These are phyloP conservation scores for Xylaria sp. DNA, from an alignment of 2,329 filamentous ascomycete species.

Conservation along the genomic window DNA sequence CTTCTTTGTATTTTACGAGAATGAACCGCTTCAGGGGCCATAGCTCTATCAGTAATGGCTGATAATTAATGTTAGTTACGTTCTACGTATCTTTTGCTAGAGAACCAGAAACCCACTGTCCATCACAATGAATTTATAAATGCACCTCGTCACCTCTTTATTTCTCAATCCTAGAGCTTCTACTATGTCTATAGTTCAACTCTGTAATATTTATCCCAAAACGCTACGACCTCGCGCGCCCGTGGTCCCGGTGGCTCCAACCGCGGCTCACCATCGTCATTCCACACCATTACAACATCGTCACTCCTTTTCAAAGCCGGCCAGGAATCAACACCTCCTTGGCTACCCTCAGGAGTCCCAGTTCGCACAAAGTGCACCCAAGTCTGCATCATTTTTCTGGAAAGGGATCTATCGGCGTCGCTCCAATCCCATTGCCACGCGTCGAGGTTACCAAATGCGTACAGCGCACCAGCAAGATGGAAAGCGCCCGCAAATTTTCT, in stretches of 20 bases:
- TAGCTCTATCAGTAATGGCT: neutral
- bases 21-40: constrained; percentile 24
- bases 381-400: constrained; percentile 23
- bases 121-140: neutral
- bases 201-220: constrained; percentile 33
- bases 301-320: constrained; percentile 7
- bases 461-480: constrained; percentile 32
- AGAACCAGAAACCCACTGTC: neutral
- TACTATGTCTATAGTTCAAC: constrained; percentile 7
- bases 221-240: constrained; percentile 11
- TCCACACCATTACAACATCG: constrained; percentile 26
- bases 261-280: constrained; percentile 6
- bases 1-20: constrained; percentile 37
- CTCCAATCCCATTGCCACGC: constrained; percentile 34
- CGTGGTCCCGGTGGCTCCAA: neutral
- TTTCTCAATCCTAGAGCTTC: neutral
- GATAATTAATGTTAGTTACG: no score
- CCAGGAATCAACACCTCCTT: constrained; percentile 14
- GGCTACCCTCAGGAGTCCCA: constrained; percentile 20
- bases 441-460: constrained; percentile 33
- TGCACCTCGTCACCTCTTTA: neutral
- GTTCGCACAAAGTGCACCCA: constrained; percentile 25
- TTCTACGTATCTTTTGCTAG: neutral
- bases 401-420: constrained; percentile 30
- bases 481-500: constrained; percentile 31